Percentiles rank a stretch among this genome's conserved stretches.
Conservation (phyloP, 1,139 yeast species). For the Hanseniaspora uvarum region DNA sequence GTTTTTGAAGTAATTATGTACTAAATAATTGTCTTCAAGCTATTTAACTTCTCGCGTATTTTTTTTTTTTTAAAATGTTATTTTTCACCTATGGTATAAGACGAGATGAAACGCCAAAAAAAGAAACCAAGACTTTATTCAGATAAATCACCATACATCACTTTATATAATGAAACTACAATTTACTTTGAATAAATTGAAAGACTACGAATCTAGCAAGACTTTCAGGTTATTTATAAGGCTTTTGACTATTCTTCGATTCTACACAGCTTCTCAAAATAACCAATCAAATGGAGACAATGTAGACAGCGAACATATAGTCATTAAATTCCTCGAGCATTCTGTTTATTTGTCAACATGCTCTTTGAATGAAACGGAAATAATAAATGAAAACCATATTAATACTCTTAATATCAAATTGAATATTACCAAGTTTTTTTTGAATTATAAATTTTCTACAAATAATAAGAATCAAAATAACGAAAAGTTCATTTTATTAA, state of each 20-base stretch:
- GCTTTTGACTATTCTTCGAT: conserved; percentile 5
- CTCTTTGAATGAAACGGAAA: conserved; percentile 1
- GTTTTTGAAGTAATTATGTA: neutral
- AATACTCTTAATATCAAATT: conserved; percentile 10
- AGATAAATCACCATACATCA: neutral
- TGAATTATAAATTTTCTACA: conserved; percentile 9
- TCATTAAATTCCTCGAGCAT: conserved; percentile 9
- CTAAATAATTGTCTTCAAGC: neutral
- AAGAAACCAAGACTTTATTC: neutral
- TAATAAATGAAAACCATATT: neutral
- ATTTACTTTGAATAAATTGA: conserved; percentile 13
- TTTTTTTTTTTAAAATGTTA: neutral
- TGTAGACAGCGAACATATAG: conserved; percentile 9
- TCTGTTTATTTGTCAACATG: conserved; percentile 7
- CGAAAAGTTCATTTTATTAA: conserved; percentile 3
- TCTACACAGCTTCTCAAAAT: conserved; percentile 8
- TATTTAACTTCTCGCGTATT: too few relatives aligned
- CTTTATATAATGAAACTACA: conserved; percentile 6
- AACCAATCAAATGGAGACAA: neutral
- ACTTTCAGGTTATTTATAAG: conserved; percentile 6
- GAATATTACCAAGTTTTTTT: conserved; percentile 8
- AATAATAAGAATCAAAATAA: conserved; percentile 1
- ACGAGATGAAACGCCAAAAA: neutral
- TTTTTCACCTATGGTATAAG: neutral
- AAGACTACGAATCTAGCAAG: conserved; percentile 2